phyloP scores from a whole-genome alignment of 139 green algal species.

The Spirogloea muscicola region DNA sequence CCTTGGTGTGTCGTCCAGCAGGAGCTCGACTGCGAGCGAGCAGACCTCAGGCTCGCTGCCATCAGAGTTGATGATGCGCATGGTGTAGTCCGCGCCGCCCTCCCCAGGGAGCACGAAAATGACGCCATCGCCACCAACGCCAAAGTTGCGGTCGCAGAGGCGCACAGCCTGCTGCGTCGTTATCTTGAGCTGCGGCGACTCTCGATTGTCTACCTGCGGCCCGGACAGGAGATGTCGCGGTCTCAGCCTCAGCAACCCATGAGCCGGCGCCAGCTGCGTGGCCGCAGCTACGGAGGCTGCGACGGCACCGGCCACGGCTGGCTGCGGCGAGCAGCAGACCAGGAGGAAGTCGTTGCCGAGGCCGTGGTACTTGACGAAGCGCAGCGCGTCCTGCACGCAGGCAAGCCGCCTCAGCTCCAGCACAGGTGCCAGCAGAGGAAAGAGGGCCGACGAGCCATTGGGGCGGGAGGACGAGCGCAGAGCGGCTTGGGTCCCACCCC shows the following conservation, averaged over 20 bases:
- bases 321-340: constrained; percentile 46
- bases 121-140: constrained; percentile 90
- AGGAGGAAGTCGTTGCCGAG: constrained; percentile 99
- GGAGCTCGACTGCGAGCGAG: too few species aligned
- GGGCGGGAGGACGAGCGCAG: too few species aligned
- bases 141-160: constrained; percentile 94
- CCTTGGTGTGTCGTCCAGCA: too few species aligned
- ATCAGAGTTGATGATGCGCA: constrained; percentile 98
- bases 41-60: constrained; percentile 80
- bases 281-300: neutral
- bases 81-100: constrained; percentile 76
- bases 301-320: neutral
- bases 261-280: neutral
- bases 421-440: neutral
- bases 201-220: constrained; percentile 87
- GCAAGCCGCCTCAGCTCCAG: too few species aligned
- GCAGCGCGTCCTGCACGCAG: neutral
- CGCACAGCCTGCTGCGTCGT: constrained; percentile 71
- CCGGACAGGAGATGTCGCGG: too few species aligned
- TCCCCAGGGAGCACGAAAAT: constrained; percentile 85
- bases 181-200: constrained; percentile 65
- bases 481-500: too few species aligned
- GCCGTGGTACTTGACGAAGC: constrained; percentile 96
- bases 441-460: neutral
- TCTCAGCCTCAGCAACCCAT: neutral